phyloP scores from a whole-genome alignment of 2,329 filamentous ascomycete species.

The Nigrograna mackinnonii region DNA sequence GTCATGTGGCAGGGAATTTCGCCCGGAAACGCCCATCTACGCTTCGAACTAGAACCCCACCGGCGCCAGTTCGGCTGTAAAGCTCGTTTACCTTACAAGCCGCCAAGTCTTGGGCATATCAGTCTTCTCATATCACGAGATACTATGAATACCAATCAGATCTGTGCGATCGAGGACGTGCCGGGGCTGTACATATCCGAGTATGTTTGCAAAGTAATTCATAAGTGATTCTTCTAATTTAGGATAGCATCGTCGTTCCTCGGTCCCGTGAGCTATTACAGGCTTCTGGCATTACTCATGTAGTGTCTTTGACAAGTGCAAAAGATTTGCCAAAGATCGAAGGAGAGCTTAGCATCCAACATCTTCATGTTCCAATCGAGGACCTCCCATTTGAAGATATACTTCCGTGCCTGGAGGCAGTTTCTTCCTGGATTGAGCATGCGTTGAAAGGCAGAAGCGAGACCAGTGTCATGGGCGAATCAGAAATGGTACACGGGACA shows the following conservation, averaged over 20 bases:
- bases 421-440: constrained; percentile 12
- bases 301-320: constrained; percentile 9
- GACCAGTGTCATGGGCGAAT: background rate
- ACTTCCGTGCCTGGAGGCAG: constrained; percentile 6
- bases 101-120: too few species aligned
- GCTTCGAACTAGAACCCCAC: too few species aligned
- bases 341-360: constrained; percentile 3
- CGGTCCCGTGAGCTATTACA: constrained; percentile 1
- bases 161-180: background rate
- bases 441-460: constrained; percentile 2
- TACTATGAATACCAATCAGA: background rate
- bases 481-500: background rate
- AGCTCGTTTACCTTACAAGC: too few species aligned
- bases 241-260: constrained; percentile 9
- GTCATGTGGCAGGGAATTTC: too few species aligned
- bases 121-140: too few species aligned
- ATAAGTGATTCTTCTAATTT: background rate
- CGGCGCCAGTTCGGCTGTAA: too few species aligned
- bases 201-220: background rate
- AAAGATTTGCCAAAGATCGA: constrained; percentile 4
- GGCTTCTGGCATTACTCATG: constrained; percentile 10
- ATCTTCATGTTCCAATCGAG: constrained; percentile 12
- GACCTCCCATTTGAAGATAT: constrained; percentile 16
- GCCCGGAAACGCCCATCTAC: too few species aligned
- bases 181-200: constrained; percentile 2